Conservation (phyloP, 2,329 filamentous ascomycete species). For the Chrysoporthe deuterocubensis region DNA sequence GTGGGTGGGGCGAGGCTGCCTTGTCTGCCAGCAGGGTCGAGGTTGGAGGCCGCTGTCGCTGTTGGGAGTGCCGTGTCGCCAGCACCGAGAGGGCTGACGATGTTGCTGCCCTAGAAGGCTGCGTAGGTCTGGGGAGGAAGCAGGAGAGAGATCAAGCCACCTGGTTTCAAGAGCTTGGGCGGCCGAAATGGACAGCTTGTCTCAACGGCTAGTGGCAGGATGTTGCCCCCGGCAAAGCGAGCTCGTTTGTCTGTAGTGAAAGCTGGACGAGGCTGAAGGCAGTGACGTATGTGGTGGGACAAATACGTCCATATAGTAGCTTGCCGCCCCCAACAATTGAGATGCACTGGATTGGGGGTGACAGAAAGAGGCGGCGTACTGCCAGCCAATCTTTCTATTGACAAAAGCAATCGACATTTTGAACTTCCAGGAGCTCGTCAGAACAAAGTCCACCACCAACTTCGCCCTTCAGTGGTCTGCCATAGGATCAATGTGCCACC, state of each 20-base stretch:
- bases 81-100: not conserved
- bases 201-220: too few species aligned
- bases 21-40: not conserved
- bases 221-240: too few species aligned
- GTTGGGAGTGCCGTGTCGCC: not conserved
- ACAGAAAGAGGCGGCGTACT: too few species aligned
- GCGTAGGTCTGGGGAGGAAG: not conserved
- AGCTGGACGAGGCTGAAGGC: conserved; percentile 25
- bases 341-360: not conserved
- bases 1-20: not conserved
- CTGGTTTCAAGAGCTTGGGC: not conserved
- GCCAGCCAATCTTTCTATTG: too few species aligned
- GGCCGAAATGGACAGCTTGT: not conserved
- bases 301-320: not conserved
- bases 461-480: too few species aligned
- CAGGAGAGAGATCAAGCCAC: not conserved
- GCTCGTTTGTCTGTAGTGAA: too few species aligned
- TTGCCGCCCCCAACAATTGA: not conserved
- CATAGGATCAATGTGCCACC: too few species aligned
- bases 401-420: too few species aligned
- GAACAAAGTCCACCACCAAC: too few species aligned
- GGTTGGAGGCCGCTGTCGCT: not conserved
- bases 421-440: too few species aligned
- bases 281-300: conserved; percentile 23
- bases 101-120: not conserved